A percentile compares a stretch with the other conserved stretches of the same genome.
Evolutionary conservation across 75 land plant genomes (phyloP).

Genomic region (Adiantum capillusveneris): DNA sequence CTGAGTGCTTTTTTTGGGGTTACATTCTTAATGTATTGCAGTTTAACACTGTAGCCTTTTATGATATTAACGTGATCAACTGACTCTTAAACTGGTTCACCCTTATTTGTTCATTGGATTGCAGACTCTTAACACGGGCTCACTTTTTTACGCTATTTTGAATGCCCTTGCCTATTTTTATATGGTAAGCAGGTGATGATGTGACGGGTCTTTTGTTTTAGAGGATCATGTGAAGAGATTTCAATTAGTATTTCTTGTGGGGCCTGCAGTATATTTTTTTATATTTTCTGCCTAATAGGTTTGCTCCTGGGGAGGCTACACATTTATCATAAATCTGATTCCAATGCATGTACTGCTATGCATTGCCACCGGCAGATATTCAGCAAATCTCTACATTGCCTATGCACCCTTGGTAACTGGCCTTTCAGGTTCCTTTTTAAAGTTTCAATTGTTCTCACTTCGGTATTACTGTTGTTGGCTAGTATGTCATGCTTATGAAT

Average conservation of each 20-base stretch:
- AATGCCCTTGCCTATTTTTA: constrained; percentile 95
- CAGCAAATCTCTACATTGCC: constrained; percentile 89
- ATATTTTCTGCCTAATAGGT: constrained; percentile 43
- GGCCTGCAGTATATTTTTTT: constrained; percentile 2
- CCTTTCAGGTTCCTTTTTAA: not conserved
- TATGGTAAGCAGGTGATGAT: constrained; percentile 55
- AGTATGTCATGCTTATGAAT: not conserved
- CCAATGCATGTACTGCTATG: constrained; percentile 96
- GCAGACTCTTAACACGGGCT: constrained; percentile 99
- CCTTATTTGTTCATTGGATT: constrained; percentile 6
- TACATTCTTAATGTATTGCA: not conserved
- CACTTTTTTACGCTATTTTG: constrained; percentile 92
- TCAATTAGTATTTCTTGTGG: too few species aligned
- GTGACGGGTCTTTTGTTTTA: too few species aligned
- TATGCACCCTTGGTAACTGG: constrained; percentile 88
- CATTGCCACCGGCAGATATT: constrained; percentile 92
- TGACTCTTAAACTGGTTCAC: too few species aligned
- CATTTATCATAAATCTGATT: constrained; percentile 95
- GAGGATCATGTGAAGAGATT: too few species aligned
- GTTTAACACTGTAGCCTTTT: too few species aligned
- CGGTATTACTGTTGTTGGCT: not conserved
- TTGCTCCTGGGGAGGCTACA: constrained; percentile 99
- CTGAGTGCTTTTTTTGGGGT: not conserved
- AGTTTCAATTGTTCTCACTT: constrained; percentile 8
- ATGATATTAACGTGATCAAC: too few species aligned